phyloP scores from a whole-genome alignment of 768 basidiomycete genomes.

The Kwoniella dendrophila region DNA sequence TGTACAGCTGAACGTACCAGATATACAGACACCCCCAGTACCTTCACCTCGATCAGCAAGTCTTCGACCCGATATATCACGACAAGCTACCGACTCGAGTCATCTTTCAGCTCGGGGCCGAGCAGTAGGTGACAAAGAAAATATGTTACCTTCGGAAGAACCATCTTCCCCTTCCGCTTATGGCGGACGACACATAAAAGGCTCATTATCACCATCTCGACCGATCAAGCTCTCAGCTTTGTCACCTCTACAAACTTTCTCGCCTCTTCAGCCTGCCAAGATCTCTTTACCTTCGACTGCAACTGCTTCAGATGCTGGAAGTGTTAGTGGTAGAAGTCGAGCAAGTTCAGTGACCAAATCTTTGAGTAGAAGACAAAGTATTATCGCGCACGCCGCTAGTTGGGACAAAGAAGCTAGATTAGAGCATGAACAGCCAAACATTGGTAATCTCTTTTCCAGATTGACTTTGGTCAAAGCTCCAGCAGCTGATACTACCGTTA shows the following conservation, averaged over 20 bases:
- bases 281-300: constrained; percentile 13
- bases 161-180: constrained; percentile 19
- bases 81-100: neutral
- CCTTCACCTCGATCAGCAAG: too few species aligned
- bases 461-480: constrained; percentile 54
- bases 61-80: neutral
- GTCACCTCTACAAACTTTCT: constrained; percentile 51
- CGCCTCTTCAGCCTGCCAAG: constrained; percentile 41
- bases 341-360: constrained; percentile 34
- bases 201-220: constrained; percentile 32
- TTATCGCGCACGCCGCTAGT: constrained; percentile 34
- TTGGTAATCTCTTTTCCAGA: constrained; percentile 34
- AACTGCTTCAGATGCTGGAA: constrained; percentile 19
- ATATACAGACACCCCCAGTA: too few species aligned
- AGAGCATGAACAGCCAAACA: constrained; percentile 10
- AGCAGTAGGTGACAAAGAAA: constrained; percentile 1
- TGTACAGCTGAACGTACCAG: too few species aligned
- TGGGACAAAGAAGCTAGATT: constrained; percentile 33
- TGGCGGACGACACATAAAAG: constrained; percentile 1
- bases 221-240: constrained; percentile 42
- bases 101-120: constrained; percentile 3
- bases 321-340: constrained; percentile 27
- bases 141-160: constrained; percentile 13
- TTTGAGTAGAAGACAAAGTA: constrained; percentile 43
- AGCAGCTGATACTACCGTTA: constrained; percentile 4